Evolutionary conservation across 2,329 filamentous ascomycete species (phyloP).

Genomic region (Beauveria rudraprayagi): DNA sequence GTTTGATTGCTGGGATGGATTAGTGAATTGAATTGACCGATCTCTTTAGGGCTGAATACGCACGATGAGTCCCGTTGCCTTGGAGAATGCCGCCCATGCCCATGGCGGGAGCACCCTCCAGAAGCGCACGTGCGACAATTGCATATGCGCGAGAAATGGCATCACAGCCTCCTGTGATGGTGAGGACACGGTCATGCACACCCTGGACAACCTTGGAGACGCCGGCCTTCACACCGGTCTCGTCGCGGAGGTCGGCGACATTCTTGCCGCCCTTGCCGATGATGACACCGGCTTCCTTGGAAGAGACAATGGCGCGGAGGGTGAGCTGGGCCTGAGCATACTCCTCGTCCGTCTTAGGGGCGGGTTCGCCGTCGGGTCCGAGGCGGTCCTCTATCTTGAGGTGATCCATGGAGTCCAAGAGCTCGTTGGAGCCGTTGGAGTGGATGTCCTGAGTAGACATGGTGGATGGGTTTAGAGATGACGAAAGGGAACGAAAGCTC

Average conservation of each 20-base stretch:
- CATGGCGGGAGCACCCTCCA: conserved; percentile 90
- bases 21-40: neutral
- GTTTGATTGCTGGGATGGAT: conserved; percentile 67
- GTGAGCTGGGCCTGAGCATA: conserved; percentile 90
- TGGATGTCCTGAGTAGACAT: conserved; percentile 59
- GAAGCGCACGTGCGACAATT: conserved; percentile 80
- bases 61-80: conserved; percentile 91
- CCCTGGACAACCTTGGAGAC: conserved; percentile 98
- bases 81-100: conserved; percentile 89
- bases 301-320: conserved; percentile 93
- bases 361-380: conserved; percentile 66
- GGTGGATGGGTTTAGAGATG: conserved; percentile 17
- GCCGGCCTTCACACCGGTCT: conserved; percentile 95
- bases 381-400: conserved; percentile 59
- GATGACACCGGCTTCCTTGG: conserved; percentile 97
- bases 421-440: conserved; percentile 51
- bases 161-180: conserved; percentile 83
- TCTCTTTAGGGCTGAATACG: conserved; percentile 6
- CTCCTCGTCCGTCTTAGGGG: conserved; percentile 91
- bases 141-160: conserved; percentile 88
- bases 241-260: conserved; percentile 90
- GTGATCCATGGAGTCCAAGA: conserved; percentile 55
- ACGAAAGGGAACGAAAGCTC: conserved; percentile 2
- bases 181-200: conserved; percentile 93
- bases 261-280: conserved; percentile 99